phyloP scores from a whole-genome alignment of 768 basidiomycete genomes.

The Gymnopilus dilepis region DNA sequence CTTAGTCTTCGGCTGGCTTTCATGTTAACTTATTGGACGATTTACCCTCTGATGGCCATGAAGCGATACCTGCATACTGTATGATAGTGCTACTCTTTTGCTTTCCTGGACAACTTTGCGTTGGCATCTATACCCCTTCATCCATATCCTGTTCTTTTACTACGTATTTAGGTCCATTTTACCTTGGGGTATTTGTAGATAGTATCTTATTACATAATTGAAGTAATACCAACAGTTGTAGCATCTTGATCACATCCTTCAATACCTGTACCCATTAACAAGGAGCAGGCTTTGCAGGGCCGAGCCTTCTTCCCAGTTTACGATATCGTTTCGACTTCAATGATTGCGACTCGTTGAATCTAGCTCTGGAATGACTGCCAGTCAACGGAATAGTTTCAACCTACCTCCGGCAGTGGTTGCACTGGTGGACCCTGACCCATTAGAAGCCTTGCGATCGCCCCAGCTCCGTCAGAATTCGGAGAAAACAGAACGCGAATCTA shows the following conservation, averaged over 20 bases:
- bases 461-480: slow-evolving; percentile 34
- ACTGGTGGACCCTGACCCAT: slow-evolving; percentile 29
- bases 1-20: slow-evolving; percentile 13
- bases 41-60: slow-evolving; percentile 2
- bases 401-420: slow-evolving; percentile 27
- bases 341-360: slow-evolving; percentile 14
- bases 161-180: background rate
- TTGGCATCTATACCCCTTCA: background rate
- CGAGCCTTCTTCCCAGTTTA: no score
- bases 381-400: slow-evolving; percentile 25
- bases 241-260: background rate
- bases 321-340: background rate
- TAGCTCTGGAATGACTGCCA: slow-evolving; percentile 27
- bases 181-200: background rate
- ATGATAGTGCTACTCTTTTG: background rate
- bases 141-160: background rate
- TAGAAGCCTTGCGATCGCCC: slow-evolving; percentile 60
- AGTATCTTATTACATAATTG: slow-evolving; percentile 1
- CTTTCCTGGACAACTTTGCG: background rate
- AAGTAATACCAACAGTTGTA: slow-evolving; percentile 1
- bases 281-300: slow-evolving; percentile 23
- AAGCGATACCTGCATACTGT: background rate
- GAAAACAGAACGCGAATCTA: slow-evolving; percentile 42
- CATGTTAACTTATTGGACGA: background rate
- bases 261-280: background rate